Evolutionary conservation across 768 basidiomycete species (phyloP), one percentile per base, ranked within the genome.

Genomic region (Naganishia kalamii): DNA sequence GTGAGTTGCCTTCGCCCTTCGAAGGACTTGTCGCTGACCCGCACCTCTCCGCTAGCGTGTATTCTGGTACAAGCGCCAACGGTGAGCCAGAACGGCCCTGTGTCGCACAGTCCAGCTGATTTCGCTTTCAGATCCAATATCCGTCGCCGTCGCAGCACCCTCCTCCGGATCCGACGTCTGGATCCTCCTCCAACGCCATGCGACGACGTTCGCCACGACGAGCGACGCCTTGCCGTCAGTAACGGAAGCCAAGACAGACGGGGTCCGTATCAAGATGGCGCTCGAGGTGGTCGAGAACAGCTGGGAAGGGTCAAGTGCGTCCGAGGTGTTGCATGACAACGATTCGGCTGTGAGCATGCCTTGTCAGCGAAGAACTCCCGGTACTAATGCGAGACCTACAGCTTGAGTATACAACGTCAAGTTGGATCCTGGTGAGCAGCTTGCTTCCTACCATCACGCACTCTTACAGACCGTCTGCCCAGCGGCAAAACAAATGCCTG

Each of bases 121-220:
- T 50, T 25, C 48, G 12, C 19, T 7, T 25, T 13, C n/a, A 62
- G n/a, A n/a, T n/a, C 48, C 44, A 25, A 19, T 29, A 2, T 27
- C 40, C 27, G 37, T 23, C 64, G 12, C 4, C 46, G 68, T 74
- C 83, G 17, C 81, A 73, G 63, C 75, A 81, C 68, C 33, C 13
- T 44, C 35, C 5, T 25, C 35, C 60, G 43, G 52, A 66, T 37
- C 29, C 30, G 86, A 89, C 47, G 81, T 96, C 6, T 94, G 88
- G 89, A 71, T 93, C 8, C 82, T 92, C 1, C 81, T 97, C 1
- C 87, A 87, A 0, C 84, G 90, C 30, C 93, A 98, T 74, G 74
- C 88, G 8, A 74, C 76, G 27, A 32, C 35, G 10, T 49, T 50
- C n/a, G 61, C 43, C 1, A 33, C 46, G n/a, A 49, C 12, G 3